These are phyloP conservation scores for Xylariaceae sp. DNA, from an alignment of 2,329 filamentous ascomycete genomes.

Conservation along the genomic window DNA sequence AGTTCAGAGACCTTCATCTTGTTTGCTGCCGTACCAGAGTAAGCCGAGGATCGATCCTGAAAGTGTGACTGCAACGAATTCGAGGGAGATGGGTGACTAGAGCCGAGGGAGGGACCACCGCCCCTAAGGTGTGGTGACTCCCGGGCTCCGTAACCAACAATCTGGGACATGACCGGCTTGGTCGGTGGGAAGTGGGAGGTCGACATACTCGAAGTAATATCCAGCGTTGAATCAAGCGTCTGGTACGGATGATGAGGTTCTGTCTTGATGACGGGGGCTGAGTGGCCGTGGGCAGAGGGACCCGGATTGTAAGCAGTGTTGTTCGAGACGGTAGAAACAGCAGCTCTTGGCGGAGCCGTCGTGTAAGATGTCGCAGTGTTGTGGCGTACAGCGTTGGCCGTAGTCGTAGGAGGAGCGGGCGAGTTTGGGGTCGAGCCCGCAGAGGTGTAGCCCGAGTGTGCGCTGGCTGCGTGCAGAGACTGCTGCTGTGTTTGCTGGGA, in stretches of 20 bases:
- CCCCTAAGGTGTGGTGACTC: constrained; percentile 48
- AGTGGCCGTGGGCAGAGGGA: constrained; percentile 31
- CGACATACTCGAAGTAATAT: constrained; percentile 39
- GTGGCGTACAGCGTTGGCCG: background rate
- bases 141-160: constrained; percentile 29
- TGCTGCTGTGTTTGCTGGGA: constrained; percentile 41
- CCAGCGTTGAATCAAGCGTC: constrained; percentile 65
- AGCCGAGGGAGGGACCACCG: constrained; percentile 42
- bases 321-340: constrained; percentile 16
- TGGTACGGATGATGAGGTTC: constrained; percentile 55
- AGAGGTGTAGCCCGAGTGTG: constrained; percentile 64
- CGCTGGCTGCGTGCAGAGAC: constrained; percentile 53
- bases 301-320: constrained; percentile 26
- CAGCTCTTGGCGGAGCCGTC: constrained; percentile 24
- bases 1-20: constrained; percentile 73
- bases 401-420: constrained; percentile 20
- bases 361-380: constrained; percentile 25
- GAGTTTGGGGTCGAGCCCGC: constrained; percentile 26
- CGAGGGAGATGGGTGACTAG: constrained; percentile 28
- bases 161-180: constrained; percentile 23
- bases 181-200: constrained; percentile 29
- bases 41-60: constrained; percentile 37
- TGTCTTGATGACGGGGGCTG: constrained; percentile 33
- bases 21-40: constrained; percentile 48
- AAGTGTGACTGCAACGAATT: constrained; percentile 24